Evolutionary conservation across 2,329 filamentous ascomycete genomes (phyloP), one percentile per base, ranked within the genome.

Genomic region (Phoma sp.): DNA sequence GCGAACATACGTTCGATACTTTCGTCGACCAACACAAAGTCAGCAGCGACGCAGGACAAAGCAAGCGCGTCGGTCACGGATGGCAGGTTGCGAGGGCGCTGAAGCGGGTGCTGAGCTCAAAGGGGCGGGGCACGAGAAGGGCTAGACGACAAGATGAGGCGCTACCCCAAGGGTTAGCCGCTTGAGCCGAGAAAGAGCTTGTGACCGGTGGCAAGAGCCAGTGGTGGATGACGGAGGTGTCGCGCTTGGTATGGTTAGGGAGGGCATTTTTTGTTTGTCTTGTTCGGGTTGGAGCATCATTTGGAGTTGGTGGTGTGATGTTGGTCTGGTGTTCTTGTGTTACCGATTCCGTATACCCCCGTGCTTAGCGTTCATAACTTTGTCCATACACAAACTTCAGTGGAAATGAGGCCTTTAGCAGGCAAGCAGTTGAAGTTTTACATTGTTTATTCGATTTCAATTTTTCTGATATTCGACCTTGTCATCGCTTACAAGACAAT

Each of bases 1-100:
- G 57, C 43, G 22, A 12, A 21, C 55, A 50, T 21, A 61, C 58
- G 5, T 63, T 63, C 43, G 60, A 61, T 17, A 35, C 60, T 3
- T 61, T 63, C 31, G 38, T 63, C 29, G 45, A 43, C 22, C 35
- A 48, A 40, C 47, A 40, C 32, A 39, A 37, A 13, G 38, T 60
- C 25, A 53, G 55, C 40, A 40, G 39, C 43, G 47, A 58, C n/a
- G 51, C 44, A 2, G 51, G 51, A 8, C 40, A 35, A 3, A 35
- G 36, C 7, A 57, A 57, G 35, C 52, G 52, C 13, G 50, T 57
- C 19, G 55, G 55, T 7, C 55, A 57, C 39, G 45, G 55, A 1
- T 57, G 55, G 55, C 49, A 57, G 33, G 44, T 57, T 13, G 44
- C 48, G 13, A 53, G 55, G 13, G 55, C 50, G 7, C 29, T 57